Evolutionary conservation across 495 filamentous ascomycete species (phyloP).

Genomic region (Apodospora peruviana): DNA sequence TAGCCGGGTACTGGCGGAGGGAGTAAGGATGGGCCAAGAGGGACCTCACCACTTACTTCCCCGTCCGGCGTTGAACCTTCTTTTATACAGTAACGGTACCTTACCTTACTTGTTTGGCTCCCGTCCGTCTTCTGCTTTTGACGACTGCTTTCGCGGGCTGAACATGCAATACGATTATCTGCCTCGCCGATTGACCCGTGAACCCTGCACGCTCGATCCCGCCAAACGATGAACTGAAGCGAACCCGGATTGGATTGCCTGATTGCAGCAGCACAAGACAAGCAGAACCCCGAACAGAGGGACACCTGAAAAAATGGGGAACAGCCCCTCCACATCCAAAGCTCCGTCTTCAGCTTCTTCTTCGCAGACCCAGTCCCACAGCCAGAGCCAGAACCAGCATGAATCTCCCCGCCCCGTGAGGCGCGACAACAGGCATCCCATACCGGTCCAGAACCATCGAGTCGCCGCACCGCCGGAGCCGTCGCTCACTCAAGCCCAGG

Average conservation of each 20-base stretch:
- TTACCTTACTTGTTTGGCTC: no score
- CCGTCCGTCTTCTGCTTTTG: no score
- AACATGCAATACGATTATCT: no score
- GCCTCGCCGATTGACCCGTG: no score
- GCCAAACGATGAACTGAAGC: slow-evolving; percentile 6
- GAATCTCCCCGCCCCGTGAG: slow-evolving; percentile 22
- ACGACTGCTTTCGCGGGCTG: no score
- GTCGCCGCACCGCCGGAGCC: slow-evolving; percentile 48
- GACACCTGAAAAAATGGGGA: slow-evolving; percentile 26
- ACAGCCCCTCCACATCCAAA: slow-evolving; percentile 30
- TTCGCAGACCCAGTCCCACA: slow-evolving; percentile 13
- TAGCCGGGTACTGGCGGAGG: neutral
- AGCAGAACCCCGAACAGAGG: no score
- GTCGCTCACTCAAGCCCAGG: slow-evolving; percentile 49
- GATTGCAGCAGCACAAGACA: neutral
- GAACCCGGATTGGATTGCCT: neutral
- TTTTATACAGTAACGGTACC: no score
- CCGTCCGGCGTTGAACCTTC: no score
- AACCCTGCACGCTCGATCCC: no score
- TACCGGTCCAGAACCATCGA: slow-evolving; percentile 31
- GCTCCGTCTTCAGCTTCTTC: slow-evolving; percentile 15
- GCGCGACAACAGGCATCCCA: slow-evolving; percentile 24
- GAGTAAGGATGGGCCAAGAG: neutral
- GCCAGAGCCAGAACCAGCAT: slow-evolving; percentile 20
- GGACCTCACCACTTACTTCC: neutral